Evolutionary conservation across 768 basidiomycete species (phyloP), one percentile per base, ranked within the genome.

Genomic region (Pisolithus orientalis): DNA sequence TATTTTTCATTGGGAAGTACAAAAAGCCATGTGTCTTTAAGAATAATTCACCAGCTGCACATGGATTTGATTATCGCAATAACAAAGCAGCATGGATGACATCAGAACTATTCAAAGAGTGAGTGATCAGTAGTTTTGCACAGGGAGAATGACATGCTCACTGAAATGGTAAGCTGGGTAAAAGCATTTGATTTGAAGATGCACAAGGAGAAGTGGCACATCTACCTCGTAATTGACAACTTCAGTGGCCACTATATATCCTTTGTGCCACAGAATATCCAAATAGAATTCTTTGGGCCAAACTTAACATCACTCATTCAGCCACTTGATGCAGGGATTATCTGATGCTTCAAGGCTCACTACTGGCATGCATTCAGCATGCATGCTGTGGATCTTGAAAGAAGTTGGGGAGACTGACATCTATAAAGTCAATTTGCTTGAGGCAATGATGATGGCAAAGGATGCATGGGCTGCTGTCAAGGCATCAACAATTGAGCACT

Each of bases 71-170:
- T 60, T 75, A 75, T 52, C 51, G 59, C 3, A 62, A 66, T 53
- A 72, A 73, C 58, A 65, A 60, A 53, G 74, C 62, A 50, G 66
- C 70, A 6, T 74, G 72, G 71, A 74, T 75, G 73, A 74, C 61
- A 47, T 21, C 55, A 21, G 53, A 53, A 3, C 40, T 71, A 1
- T 75, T 68, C 52, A 55, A 72, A 54, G 68, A 72, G 64, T 44
- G 11, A 17, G 38, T 13, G 11, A 29, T 29, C 28, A 29, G 28
- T 29, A 29, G 14, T 39, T 39, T 14, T 39, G 4, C n/a, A 21
- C n/a, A 39, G 11, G 4, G 8, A 16, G 25, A 25, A 4, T 17
- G n/a, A 14, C 2, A 28, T 29, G 28, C 32, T 34, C 5, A 38
- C 29, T 5, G 16, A 7, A 17, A 3, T 44, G 13, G 17, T 27